These are phyloP conservation scores for Theobroma cacao DNA, from an alignment of 345 rosid genomes.

Conservation along the genomic window DNA sequence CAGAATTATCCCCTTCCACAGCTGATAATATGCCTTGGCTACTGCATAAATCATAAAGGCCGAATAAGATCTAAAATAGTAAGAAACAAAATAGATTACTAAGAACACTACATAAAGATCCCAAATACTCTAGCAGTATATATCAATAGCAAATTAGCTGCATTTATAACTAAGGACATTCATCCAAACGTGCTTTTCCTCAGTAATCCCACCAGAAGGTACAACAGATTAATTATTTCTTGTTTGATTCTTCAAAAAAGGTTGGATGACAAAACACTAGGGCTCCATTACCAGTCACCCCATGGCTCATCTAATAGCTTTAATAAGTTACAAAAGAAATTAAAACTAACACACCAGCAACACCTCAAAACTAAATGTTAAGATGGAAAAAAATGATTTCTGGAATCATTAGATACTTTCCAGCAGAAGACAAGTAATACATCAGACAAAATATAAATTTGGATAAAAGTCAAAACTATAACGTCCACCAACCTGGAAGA, in stretches of 20 bases:
- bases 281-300: not conserved
- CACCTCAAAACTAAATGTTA: not conserved
- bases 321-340: not conserved
- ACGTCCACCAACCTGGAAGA: slow-evolving; percentile 57
- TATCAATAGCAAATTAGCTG: not conserved
- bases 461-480: not conserved
- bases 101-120: not conserved
- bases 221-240: not conserved
- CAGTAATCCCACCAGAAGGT: not conserved
- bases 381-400: not conserved
- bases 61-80: not conserved
- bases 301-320: slow-evolving; percentile 1
- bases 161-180: not conserved
- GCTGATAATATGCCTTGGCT: slow-evolving; percentile 36
- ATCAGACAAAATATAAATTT: not conserved
- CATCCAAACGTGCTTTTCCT: not conserved
- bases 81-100: not conserved
- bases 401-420: not conserved
- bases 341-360: not conserved
- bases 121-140: not conserved
- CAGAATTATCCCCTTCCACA: slow-evolving; percentile 36
- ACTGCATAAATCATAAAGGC: slow-evolving; percentile 28
- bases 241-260: not conserved
- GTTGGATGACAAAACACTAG: not conserved
- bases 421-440: not conserved